phyloP scores from a whole-genome alignment of 75 land plant genomes.

The Selaginella tamariscina region DNA sequence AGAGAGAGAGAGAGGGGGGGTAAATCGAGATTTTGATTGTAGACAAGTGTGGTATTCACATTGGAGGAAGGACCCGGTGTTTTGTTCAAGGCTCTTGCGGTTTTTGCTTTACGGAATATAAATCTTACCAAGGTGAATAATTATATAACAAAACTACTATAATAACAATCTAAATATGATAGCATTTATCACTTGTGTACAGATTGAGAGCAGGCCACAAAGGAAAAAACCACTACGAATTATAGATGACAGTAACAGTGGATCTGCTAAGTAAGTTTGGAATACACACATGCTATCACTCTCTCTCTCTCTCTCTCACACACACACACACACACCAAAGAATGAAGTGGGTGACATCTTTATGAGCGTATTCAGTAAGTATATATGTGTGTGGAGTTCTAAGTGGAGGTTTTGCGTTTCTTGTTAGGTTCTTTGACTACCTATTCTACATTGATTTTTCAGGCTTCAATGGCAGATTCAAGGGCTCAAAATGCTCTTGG shows the following conservation, averaged over 20 bases:
- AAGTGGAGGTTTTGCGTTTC: no score
- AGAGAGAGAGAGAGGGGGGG: background rate
- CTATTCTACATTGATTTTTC: no score
- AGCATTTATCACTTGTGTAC: background rate
- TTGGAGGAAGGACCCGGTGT: constrained; percentile 86
- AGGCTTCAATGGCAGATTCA: no score
- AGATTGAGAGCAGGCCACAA: background rate
- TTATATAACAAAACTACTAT: background rate
- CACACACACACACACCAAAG: no score
- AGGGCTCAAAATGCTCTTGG: no score
- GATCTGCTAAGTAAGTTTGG: background rate
- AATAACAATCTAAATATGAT: background rate
- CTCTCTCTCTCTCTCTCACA: no score
- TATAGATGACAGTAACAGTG: background rate
- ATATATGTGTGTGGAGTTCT: no score
- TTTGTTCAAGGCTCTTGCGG: constrained; percentile 88
- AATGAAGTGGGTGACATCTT: no score
- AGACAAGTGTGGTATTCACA: constrained; percentile 92
- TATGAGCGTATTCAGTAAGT: no score
- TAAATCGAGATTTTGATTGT: background rate
- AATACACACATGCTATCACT: no score
- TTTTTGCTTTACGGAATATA: constrained; percentile 60
- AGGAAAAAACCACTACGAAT: background rate
- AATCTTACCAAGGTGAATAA: constrained; percentile 59
- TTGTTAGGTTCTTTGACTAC: no score